Conservation (phyloP, 2,329 filamentous ascomycete genomes). For the Paraphaeosphaeria minitans region DNA sequence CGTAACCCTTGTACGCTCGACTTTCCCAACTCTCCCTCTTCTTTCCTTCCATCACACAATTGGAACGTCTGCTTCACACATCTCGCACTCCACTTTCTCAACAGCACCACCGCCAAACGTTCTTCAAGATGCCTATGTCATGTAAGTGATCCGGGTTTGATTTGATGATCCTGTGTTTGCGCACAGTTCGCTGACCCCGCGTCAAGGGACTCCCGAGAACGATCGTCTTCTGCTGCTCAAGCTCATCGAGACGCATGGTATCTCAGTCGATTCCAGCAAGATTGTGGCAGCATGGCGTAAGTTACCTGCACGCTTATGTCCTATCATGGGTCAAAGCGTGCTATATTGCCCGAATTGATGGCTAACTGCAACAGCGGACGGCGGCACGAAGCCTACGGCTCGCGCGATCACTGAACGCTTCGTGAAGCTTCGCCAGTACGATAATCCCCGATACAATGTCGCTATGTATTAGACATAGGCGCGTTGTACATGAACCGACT, state of each 20-base stretch:
- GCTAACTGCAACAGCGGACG: slow-evolving; percentile 17
- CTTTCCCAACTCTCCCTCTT: background rate
- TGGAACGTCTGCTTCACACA: background rate
- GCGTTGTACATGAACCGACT: no score
- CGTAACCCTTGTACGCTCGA: background rate
- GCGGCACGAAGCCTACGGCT: slow-evolving; percentile 13
- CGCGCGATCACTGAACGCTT: slow-evolving; percentile 26
- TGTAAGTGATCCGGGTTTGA: background rate
- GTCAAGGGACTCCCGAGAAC: slow-evolving; percentile 24
- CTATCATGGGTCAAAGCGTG: background rate
- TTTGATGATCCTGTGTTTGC: background rate
- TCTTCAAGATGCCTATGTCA: slow-evolving; percentile 6
- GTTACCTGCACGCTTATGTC: slow-evolving; percentile 1
- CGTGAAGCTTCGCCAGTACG: slow-evolving; percentile 16
- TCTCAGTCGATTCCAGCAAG: slow-evolving; percentile 18
- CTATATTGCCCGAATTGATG: no score
- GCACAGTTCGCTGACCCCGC: slow-evolving; percentile 15
- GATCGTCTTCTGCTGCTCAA: slow-evolving; percentile 25
- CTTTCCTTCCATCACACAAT: background rate
- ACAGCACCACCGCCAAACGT: background rate
- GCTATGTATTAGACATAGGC: no score
- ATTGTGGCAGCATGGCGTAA: slow-evolving; percentile 27
- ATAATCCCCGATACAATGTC: no score
- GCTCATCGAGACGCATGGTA: slow-evolving; percentile 24
- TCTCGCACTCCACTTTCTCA: background rate